Base-by-base conservation (phyloP, 148 eudicot genomes). In the Dianthus caryophyllus region DNA sequence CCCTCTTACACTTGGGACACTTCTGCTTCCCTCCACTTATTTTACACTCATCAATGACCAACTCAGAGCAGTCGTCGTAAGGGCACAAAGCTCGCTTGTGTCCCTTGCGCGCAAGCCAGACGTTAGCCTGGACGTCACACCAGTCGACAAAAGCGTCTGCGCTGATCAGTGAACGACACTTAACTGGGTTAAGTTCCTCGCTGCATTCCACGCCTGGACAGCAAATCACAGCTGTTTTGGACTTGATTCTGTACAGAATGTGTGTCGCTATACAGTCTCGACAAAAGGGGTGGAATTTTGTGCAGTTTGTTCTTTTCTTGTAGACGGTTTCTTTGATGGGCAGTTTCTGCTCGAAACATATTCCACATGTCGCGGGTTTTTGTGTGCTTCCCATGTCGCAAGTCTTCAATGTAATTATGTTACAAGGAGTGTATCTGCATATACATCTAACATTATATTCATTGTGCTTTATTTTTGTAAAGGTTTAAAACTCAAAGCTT, bases 11-110 rank as follows among this genome's bases (percentile, higher is more conserved):
- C 15, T n/a, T 26, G 27, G 60, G 60, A 27, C 60, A 55, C 1
- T 55, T n/a, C 27, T 55, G 60, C 27, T 33, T 55, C 16, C 60
- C 60, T 4, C 15, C 60, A 4, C 60, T 33, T n/a, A n/a, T 33
- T 55, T 55, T 55, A 55, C 60, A 55, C 31, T 55, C 60, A 55
- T 55, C 60, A 27, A 55, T 27, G 10, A 26, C 60, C 1, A 55
- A 8, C 60, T 55, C 60, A 2, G 60, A 13, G 5, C 60, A 55
- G 1, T 9, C 60, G 13, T 55, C 60, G 15, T 27, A 55, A 55
- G 60, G 60, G 5, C 60, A 55, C 33, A 55, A 17, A 14, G 60
- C 60, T 10, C 33, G 30, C 27, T 33, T 55, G 27, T 55, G 31
- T 11, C 60, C 60, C 16, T 55, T 55, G 4, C 3, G 17, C 17